Conservation (phyloP, 768 basidiomycete species). For the Phaeolepiota aurea region DNA sequence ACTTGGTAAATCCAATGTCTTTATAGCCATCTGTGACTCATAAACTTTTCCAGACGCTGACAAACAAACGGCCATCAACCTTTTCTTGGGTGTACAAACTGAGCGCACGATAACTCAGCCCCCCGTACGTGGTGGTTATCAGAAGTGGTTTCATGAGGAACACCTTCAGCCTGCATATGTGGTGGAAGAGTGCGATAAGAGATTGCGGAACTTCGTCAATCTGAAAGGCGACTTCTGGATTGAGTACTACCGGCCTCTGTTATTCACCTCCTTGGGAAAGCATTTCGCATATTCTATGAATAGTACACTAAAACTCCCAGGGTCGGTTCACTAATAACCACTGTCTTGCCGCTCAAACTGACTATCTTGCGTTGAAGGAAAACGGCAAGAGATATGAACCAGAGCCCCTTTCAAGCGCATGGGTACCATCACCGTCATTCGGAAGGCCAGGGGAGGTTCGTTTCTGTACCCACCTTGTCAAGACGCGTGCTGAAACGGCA, state of each 20-base stretch:
- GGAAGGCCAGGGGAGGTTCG: slow-evolving; percentile 22
- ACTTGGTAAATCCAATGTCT: slow-evolving; percentile 43
- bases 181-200: slow-evolving; percentile 53
- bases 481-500: not conserved
- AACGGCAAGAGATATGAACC: slow-evolving; percentile 54
- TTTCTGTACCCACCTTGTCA: not conserved
- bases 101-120: slow-evolving; percentile 41
- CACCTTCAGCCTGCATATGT: slow-evolving; percentile 63
- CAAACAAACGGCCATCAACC: slow-evolving; percentile 94
- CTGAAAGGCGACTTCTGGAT: slow-evolving; percentile 73
- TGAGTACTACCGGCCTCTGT: slow-evolving; percentile 78
- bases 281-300: slow-evolving; percentile 95
- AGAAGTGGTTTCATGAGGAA: slow-evolving; percentile 75
- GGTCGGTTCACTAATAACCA: slow-evolving; percentile 32
- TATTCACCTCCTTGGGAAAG: slow-evolving; percentile 80
- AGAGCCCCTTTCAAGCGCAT: slow-evolving; percentile 71
- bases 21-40: not conserved
- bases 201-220: slow-evolving; percentile 53
- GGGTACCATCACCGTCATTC: slow-evolving; percentile 24
- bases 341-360: slow-evolving; percentile 1
- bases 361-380: slow-evolving; percentile 36
- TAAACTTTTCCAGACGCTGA: slow-evolving; percentile 63
- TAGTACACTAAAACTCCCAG: slow-evolving; percentile 74
- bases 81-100: slow-evolving; percentile 81
- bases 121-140: slow-evolving; percentile 63